Evolutionary conservation across 257 asterid genomes (phyloP).

Genomic region (Plantago ovata): DNA sequence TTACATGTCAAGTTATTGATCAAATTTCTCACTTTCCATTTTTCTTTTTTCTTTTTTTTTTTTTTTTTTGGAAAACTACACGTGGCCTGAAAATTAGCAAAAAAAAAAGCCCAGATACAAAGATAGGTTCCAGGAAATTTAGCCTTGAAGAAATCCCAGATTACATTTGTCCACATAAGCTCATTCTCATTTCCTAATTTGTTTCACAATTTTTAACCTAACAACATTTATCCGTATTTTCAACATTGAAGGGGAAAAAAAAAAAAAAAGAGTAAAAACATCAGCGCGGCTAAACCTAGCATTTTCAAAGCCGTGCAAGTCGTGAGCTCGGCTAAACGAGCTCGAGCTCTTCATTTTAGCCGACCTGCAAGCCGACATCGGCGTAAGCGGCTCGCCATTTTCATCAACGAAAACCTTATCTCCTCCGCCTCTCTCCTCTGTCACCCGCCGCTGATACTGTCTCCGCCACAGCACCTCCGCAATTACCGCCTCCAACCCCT

Average conservation of each 20-base stretch:
- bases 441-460: slow-evolving; percentile 35
- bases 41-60: too few relatives aligned
- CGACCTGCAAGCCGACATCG: slow-evolving; percentile 69
- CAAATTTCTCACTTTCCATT: too few relatives aligned
- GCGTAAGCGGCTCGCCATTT: slow-evolving; percentile 72
- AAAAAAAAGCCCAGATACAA: too few relatives aligned
- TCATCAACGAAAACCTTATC: slow-evolving; percentile 40
- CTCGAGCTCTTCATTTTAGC: slow-evolving; percentile 60
- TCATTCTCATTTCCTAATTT: too few relatives aligned
- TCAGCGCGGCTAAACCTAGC: slow-evolving; percentile 52
- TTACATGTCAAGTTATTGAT: too few relatives aligned
- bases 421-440: slow-evolving; percentile 36
- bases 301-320: slow-evolving; percentile 88
- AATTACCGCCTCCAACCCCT: slow-evolving; percentile 61
- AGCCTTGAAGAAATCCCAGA: too few relatives aligned
- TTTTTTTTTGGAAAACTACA: too few relatives aligned
- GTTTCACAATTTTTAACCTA: too few relatives aligned
- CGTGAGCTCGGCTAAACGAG: slow-evolving; percentile 47
- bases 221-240: neutral
- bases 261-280: slow-evolving; percentile 2
- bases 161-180: too few relatives aligned
- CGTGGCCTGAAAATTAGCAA: neutral
- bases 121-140: neutral
- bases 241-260: slow-evolving; percentile 8
- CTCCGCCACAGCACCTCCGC: slow-evolving; percentile 64